Conservation (phyloP, 805 yeast genomes). For the Yamadazyma sp. region DNA sequence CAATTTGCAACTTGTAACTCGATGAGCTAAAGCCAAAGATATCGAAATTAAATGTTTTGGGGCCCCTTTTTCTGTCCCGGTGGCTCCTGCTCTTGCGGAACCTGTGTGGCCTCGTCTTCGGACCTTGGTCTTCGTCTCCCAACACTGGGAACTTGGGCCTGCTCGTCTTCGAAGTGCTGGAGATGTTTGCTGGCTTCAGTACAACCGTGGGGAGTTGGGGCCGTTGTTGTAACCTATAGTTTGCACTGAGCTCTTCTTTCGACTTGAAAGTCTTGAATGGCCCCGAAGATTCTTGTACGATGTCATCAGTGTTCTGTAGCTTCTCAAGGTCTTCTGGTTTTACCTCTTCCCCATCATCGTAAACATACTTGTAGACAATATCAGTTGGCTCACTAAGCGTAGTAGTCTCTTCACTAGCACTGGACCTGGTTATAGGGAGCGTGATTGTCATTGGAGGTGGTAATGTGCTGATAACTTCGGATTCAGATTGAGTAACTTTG, state of each 20-base stretch:
- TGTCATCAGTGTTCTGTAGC: too few relatives aligned
- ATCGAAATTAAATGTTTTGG: background rate
- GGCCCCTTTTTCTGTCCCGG: background rate
- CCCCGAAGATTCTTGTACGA: background rate
- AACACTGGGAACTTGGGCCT: conserved; percentile 4
- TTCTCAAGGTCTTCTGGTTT: background rate
- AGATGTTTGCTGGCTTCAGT: background rate
- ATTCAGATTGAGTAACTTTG: too few relatives aligned
- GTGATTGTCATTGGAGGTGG: background rate
- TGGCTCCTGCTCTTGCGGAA: background rate
- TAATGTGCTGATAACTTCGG: too few relatives aligned
- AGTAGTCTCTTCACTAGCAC: background rate
- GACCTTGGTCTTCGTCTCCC: background rate
- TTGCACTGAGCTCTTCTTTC: conserved; percentile 13
- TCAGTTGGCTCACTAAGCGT: background rate
- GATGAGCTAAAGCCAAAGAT: background rate
- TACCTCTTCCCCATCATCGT: conserved; percentile 10
- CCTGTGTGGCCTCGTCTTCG: background rate
- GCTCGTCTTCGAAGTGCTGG: background rate
- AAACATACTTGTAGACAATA: conserved; percentile 11
- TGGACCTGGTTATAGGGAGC: background rate
- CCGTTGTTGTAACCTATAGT: conserved; percentile 15
- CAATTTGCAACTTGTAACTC: background rate
- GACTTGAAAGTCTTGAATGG: conserved; percentile 17
- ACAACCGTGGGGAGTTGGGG: background rate